These are phyloP conservation scores for Singerocomus inundabilis DNA, from an alignment of 1,284 basidiomycete genomes.

Conservation along the genomic window DNA sequence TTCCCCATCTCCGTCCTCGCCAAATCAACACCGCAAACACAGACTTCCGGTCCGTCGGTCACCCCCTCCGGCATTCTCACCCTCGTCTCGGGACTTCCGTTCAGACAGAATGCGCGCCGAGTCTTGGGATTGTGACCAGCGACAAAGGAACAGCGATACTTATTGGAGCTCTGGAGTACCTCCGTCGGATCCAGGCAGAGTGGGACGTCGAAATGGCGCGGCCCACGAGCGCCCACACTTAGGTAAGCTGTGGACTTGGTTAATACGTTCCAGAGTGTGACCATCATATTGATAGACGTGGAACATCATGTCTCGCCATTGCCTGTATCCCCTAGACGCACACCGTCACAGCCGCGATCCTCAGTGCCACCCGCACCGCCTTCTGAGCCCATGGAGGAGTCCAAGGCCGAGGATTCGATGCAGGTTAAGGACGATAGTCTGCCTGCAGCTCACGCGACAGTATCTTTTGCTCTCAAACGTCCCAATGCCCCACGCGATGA, in stretches of 20 bases:
- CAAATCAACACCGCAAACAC: conserved; percentile 39
- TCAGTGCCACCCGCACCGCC: conserved; percentile 44
- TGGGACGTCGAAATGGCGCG: conserved; percentile 8
- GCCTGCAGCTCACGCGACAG: conserved; percentile 32
- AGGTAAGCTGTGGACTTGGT: conserved; percentile 11
- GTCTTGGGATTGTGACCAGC: conserved; percentile 25
- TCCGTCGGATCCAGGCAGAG: conserved; percentile 9
- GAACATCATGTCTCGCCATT: conserved; percentile 23
- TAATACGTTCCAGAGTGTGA: conserved; percentile 3
- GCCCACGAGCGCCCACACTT: conserved; percentile 6
- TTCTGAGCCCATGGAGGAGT: conserved; percentile 37
- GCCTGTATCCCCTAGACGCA: conserved; percentile 24
- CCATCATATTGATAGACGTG: conserved; percentile 8
- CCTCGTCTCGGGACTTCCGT: conserved; percentile 31
- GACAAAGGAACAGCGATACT: conserved; percentile 11
- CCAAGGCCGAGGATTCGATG: conserved; percentile 21
- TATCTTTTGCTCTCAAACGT: conserved; percentile 30
- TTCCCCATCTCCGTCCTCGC: conserved; percentile 35
- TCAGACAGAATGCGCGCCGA: conserved; percentile 35
- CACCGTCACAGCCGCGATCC: conserved; percentile 30
- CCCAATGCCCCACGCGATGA: conserved; percentile 45
- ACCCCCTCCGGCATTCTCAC: conserved; percentile 38
- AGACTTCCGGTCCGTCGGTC: conserved; percentile 43
- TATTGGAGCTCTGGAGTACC: conserved; percentile 11
- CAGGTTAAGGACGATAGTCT: conserved; percentile 33